Percentiles rank a stretch among this genome's conserved stretches.
These are phyloP conservation scores for Colletotrichum lindemuthianum DNA, from an alignment of 2,329 filamentous ascomycete species.

Conservation along the genomic window DNA sequence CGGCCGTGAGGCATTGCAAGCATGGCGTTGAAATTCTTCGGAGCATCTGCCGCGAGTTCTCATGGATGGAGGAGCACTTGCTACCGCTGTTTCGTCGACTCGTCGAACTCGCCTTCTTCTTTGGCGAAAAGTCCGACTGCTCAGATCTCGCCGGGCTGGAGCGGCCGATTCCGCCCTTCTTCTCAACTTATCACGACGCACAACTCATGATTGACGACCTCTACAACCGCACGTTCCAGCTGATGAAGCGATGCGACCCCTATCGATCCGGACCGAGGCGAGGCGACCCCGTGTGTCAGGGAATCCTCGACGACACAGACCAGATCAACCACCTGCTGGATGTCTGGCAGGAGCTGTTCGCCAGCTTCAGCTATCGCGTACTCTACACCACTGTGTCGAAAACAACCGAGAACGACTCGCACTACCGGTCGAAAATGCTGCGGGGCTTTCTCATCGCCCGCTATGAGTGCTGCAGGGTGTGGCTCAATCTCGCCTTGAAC, in stretches of 20 bases:
- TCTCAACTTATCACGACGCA: constrained; percentile 40
- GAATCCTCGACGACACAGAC: constrained; percentile 1
- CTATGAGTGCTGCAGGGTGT: constrained; percentile 31
- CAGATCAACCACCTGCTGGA: constrained; percentile 21
- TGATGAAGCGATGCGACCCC: constrained; percentile 43
- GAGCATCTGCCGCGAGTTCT: constrained; percentile 20
- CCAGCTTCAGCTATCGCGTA: constrained; percentile 45
- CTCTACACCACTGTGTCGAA: constrained; percentile 43
- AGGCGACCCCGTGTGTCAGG: not conserved
- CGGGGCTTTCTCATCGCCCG: constrained; percentile 19
- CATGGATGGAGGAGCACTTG: constrained; percentile 27
- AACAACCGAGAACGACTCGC: constrained; percentile 38
- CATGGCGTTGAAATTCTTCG: constrained; percentile 29
- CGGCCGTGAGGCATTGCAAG: constrained; percentile 29
- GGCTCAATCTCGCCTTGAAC: constrained; percentile 48
- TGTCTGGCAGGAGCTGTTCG: constrained; percentile 26
- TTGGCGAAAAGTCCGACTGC: constrained; percentile 30
- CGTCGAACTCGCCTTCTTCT: constrained; percentile 22
- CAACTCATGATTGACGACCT: constrained; percentile 46
- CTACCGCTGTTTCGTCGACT: constrained; percentile 27
- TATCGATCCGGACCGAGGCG: constrained; percentile 40
- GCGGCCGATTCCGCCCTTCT: constrained; percentile 24
- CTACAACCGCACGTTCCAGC: constrained; percentile 41
- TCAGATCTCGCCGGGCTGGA: constrained; percentile 35
- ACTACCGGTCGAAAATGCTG: constrained; percentile 12